Evolutionary conservation across 106 monocot species (phyloP).

Genomic region (Chionographis japonica): DNA sequence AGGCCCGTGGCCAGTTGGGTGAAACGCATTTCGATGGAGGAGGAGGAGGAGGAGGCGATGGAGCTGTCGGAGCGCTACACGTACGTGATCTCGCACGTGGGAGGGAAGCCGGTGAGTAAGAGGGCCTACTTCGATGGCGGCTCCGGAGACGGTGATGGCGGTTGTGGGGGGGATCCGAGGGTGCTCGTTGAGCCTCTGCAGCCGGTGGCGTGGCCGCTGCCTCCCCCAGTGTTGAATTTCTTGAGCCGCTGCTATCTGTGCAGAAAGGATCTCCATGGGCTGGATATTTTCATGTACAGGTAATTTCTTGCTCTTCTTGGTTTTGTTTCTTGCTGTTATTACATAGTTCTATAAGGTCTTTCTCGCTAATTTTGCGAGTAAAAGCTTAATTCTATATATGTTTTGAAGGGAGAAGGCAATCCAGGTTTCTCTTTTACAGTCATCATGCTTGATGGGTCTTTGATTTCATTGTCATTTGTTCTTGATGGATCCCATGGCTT

Average conservation of each 20-base stretch:
- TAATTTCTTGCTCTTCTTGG: constrained; percentile 2
- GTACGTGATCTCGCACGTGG: constrained; percentile 40
- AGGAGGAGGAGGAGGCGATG: neutral
- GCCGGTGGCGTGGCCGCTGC: neutral
- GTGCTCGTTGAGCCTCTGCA: neutral
- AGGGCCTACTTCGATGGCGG: constrained; percentile 26
- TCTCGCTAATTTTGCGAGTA: no score
- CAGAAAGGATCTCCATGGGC: constrained; percentile 48
- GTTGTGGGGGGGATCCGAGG: neutral
- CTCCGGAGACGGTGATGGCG: constrained; percentile 7
- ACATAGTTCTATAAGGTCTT: no score
- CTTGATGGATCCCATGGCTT: no score
- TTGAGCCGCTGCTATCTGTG: constrained; percentile 46
- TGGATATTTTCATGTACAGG: constrained; percentile 82
- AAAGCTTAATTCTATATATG: no score
- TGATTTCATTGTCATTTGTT: no score
- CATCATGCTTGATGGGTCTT: no score
- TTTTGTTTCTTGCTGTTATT: no score
- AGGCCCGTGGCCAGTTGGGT: neutral
- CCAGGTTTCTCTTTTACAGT: no score
- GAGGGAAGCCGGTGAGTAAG: constrained; percentile 30
- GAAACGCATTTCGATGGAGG: no score
- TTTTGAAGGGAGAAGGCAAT: no score
- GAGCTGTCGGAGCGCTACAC: constrained; percentile 56
- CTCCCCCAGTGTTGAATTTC: constrained; percentile 18